Evolutionary conservation across 2,329 filamentous ascomycete genomes (phyloP).

Genomic region (Xylaria sp.): DNA sequence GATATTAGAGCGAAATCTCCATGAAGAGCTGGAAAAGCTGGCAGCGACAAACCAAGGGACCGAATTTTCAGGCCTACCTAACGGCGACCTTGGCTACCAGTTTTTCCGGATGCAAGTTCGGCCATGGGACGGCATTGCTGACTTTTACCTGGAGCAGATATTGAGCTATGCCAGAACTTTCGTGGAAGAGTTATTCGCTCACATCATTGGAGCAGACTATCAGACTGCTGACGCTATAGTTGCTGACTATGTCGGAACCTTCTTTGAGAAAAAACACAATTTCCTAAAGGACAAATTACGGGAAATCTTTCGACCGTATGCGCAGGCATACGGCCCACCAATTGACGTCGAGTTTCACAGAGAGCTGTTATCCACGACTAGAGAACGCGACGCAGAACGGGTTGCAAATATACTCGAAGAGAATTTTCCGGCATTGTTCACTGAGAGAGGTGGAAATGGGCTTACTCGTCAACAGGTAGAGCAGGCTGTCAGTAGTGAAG

Average conservation of each 20-base stretch:
- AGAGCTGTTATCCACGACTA: constrained; percentile 1
- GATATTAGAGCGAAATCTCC: neutral
- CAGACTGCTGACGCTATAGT: constrained; percentile 15
- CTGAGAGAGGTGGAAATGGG: constrained; percentile 8
- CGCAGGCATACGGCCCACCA: constrained; percentile 18
- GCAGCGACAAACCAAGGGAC: constrained; percentile 31
- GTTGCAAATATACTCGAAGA: constrained; percentile 27
- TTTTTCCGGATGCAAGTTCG: constrained; percentile 28
- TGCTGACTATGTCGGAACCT: neutral
- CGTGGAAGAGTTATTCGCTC: constrained; percentile 29
- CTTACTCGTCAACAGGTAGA: constrained; percentile 14
- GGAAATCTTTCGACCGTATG: constrained; percentile 29
- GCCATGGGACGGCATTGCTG: constrained; percentile 27
- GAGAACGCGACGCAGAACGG: constrained; percentile 16
- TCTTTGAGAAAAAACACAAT: neutral
- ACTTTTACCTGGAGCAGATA: constrained; percentile 24
- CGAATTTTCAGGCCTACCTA: constrained; percentile 31
- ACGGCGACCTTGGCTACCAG: constrained; percentile 20
- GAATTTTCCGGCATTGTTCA: constrained; percentile 24
- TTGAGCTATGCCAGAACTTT: constrained; percentile 27
- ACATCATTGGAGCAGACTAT: constrained; percentile 23
- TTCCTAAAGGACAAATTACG: constrained; percentile 21
- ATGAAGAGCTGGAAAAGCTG: constrained; percentile 26
- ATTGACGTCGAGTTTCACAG: constrained; percentile 29
- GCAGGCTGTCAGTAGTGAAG: neutral